Evolutionary conservation across 176 grass and related monocot species (phyloP).

Genomic region (Carex littledalei): DNA sequence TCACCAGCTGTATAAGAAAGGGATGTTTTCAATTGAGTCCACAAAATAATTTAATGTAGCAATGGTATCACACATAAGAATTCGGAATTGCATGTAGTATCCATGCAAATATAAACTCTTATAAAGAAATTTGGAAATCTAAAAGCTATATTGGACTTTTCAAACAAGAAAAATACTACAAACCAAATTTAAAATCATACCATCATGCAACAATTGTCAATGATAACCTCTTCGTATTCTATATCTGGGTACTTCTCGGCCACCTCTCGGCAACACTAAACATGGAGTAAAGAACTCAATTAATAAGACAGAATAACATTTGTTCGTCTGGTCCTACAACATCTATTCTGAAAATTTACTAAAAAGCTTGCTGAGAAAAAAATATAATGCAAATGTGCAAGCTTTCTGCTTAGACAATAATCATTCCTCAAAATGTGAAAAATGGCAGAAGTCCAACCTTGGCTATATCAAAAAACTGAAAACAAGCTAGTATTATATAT

Average conservation of each 20-base stretch:
- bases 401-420: neutral
- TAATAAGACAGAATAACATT: neutral
- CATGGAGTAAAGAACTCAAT: conserved; percentile 11
- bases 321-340: neutral
- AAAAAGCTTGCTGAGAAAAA: neutral
- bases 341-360: neutral
- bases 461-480: neutral
- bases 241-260: conserved; percentile 95
- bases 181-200: conserved; percentile 37
- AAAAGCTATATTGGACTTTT: neutral
- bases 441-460: neutral
- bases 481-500: neutral
- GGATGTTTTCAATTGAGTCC: neutral
- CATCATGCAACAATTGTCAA: conserved; percentile 98
- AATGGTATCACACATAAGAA: neutral
- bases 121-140: neutral
- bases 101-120: neutral
- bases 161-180: neutral
- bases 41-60: neutral
- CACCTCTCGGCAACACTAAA: conserved; percentile 95
- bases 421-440: neutral
- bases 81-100: neutral
- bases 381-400: neutral
- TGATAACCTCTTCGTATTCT: conserved; percentile 90
- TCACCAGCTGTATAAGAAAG: conserved; percentile 56